Percentiles rank a stretch among this genome's conserved stretches.
Evolutionary conservation across 139 green algal genomes (phyloP).

Genomic region (Ostreobium quekettii): DNA sequence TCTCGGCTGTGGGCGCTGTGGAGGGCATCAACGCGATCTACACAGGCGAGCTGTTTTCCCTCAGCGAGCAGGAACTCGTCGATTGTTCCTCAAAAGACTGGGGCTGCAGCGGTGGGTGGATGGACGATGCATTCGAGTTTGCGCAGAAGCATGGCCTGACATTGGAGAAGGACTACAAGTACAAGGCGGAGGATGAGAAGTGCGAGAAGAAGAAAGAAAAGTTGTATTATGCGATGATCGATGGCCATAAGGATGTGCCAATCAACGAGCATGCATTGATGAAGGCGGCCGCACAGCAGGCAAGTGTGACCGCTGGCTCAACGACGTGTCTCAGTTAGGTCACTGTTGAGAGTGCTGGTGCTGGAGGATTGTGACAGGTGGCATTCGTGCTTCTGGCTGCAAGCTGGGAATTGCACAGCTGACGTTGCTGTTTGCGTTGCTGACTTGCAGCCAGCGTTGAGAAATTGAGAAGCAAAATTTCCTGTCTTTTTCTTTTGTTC

Average conservation of each 20-base stretch:
- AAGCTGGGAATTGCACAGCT: too few relatives aligned
- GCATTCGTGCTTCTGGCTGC: too few relatives aligned
- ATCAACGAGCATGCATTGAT: conserved; percentile 58
- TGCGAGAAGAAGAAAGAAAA: conserved; percentile 65
- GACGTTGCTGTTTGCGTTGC: too few relatives aligned
- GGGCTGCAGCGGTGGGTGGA: conserved; percentile 86
- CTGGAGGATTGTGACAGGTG: too few relatives aligned
- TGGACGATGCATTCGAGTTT: conserved; percentile 89
- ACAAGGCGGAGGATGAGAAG: conserved; percentile 33
- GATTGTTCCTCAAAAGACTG: conserved; percentile 62
- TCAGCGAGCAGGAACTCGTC: conserved; percentile 91
- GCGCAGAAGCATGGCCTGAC: conserved; percentile 39
- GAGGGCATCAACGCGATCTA: conserved; percentile 86
- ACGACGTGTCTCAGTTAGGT: neutral
- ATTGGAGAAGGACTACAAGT: conserved; percentile 40
- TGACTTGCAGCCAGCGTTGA: too few relatives aligned
- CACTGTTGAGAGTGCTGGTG: too few relatives aligned
- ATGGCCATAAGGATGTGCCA: conserved; percentile 80
- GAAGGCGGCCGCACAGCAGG: conserved; percentile 21
- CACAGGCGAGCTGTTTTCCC: conserved; percentile 64
- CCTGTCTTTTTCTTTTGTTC: too few relatives aligned
- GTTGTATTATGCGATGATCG: conserved; percentile 51
- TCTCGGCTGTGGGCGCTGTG: conserved; percentile 79
- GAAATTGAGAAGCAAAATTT: conserved; percentile 2
- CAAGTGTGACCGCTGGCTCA: too few relatives aligned